A percentile compares a stretch with the other conserved stretches of the same genome.
These are phyloP conservation scores for Exidia glandulosa DNA, from an alignment of 768 basidiomycete genomes.

Conservation along the genomic window DNA sequence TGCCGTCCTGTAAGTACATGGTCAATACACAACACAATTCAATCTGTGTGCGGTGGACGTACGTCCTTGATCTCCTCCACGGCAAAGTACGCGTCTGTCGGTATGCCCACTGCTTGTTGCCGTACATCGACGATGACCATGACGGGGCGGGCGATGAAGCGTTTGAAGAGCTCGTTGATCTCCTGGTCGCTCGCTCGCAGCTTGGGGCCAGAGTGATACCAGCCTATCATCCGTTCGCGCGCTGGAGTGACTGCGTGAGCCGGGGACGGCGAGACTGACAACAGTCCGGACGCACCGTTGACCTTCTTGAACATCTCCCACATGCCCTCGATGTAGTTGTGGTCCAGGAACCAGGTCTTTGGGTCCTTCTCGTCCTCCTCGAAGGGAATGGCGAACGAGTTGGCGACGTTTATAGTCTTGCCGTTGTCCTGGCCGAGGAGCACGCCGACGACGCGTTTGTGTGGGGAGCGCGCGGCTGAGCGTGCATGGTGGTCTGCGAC, in stretches of 20 bases:
- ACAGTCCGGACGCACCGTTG: constrained; percentile 62
- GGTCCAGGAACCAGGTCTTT: constrained; percentile 98
- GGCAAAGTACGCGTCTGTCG: constrained; percentile 94
- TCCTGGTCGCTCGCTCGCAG: constrained; percentile 94
- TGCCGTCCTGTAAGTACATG: constrained; percentile 50
- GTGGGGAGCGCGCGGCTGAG: constrained; percentile 65
- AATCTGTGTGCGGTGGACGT: constrained; percentile 25
- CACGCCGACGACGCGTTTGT: constrained; percentile 89
- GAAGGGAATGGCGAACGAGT: constrained; percentile 95
- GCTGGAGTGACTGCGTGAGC: constrained; percentile 38
- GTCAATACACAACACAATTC: neutral
- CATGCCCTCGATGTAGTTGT: constrained; percentile 98
- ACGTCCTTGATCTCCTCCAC: constrained; percentile 99
- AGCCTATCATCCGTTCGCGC: constrained; percentile 91
- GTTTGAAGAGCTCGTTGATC: constrained; percentile 93
- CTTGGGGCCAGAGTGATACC: constrained; percentile 98
- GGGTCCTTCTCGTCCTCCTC: constrained; percentile 98
- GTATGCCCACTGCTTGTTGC: constrained; percentile 82
- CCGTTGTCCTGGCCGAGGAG: constrained; percentile 92
- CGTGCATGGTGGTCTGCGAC: constrained; percentile 96
- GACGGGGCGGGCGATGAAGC: constrained; percentile 76
- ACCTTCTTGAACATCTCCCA: constrained; percentile 99
- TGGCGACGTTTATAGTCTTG: constrained; percentile 90
- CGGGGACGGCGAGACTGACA: constrained; percentile 9
- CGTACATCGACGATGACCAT: constrained; percentile 99